phyloP scores from a whole-genome alignment of 1,284 basidiomycete species.

The Trametes hirsuta region DNA sequence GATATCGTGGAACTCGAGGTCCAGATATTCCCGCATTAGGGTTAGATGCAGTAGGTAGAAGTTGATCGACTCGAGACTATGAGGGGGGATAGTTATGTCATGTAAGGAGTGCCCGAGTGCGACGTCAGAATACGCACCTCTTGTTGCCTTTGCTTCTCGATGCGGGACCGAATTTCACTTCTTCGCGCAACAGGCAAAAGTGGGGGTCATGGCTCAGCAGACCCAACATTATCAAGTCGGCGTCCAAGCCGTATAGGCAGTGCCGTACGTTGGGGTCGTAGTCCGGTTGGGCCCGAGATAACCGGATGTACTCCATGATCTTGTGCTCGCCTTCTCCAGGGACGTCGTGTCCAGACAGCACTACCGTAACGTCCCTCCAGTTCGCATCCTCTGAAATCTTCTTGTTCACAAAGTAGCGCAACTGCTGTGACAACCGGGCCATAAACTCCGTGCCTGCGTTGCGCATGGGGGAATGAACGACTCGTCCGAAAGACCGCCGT shows the following conservation, averaged over 20 bases:
- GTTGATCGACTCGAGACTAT: slow-evolving; percentile 83
- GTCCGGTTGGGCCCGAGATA: slow-evolving; percentile 91
- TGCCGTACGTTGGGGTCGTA: slow-evolving; percentile 95
- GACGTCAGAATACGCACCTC: slow-evolving; percentile 50
- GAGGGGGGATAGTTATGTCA: not conserved
- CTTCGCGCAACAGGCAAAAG: slow-evolving; percentile 96
- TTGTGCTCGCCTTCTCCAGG: slow-evolving; percentile 99
- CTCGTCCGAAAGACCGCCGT: not conserved
- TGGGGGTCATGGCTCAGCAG: slow-evolving; percentile 98
- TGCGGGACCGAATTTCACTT: slow-evolving; percentile 95
- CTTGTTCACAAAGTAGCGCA: slow-evolving; percentile 97
- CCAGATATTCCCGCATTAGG: slow-evolving; percentile 94
- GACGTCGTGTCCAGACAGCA: slow-evolving; percentile 97
- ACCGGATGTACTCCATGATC: slow-evolving; percentile 99
- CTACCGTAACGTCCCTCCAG: slow-evolving; percentile 92
- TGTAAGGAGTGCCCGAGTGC: not conserved
- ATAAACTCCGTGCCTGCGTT: slow-evolving; percentile 89
- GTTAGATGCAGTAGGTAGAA: slow-evolving; percentile 97
- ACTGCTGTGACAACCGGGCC: slow-evolving; percentile 86
- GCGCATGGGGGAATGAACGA: not conserved
- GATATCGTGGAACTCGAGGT: slow-evolving; percentile 88
- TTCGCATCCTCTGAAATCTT: slow-evolving; percentile 95
- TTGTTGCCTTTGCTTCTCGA: slow-evolving; percentile 71
- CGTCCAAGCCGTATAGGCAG: slow-evolving; percentile 98
- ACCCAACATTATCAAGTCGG: slow-evolving; percentile 98